Base-by-base conservation (phyloP, 2,329 filamentous ascomycete species). In the Trichoderma polysporum region DNA sequence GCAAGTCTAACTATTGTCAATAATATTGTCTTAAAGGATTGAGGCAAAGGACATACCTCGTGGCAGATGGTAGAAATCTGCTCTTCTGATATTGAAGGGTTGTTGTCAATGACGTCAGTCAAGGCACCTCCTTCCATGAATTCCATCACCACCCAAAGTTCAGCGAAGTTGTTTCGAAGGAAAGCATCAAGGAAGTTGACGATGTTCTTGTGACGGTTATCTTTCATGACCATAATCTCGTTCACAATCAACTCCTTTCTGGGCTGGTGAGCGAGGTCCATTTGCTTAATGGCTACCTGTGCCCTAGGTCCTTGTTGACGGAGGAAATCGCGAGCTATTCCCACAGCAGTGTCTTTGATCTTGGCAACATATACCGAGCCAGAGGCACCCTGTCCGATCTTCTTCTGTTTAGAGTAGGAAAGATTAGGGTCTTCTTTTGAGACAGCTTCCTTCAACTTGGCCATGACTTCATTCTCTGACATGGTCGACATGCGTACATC, bases 81-180 rank as follows among this genome's bases (percentile, higher is more conserved):
- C 76, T 97, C 93, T 79, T 99, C 95, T 5, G 91, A 93, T 73
- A 99, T 97, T 66, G 90, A 88, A 2, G 91, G 87, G 79, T 98
- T 99, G 82, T 98, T 97, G 80, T 99, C 95, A 80, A 99, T 99
- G 68, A 99, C 93, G 83, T 99, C 95, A 1, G 95, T 99, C 78
- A 99, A 82, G 69, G 95, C 92, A 81, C 95, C 95, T 74, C 95
- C 95, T 81, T 99, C 95, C 95, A 99, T 99, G 75, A 94, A 99
- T 82, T 99, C 95, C 95, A 99, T 97, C 61, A 99, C 94, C 12
- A 99, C 93, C 95, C 95, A 99, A n/a, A 99, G 86, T 78, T 99
- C 95, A 64, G 91, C 88, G 74, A 92, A 93, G 79, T 95, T 94
- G 78, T 97, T 97, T 75, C 95, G 92, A 76, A 99, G 82, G 84